phyloP scores from a whole-genome alignment of 2,329 filamentous ascomycete species.

The Penicillium expansum region DNA sequence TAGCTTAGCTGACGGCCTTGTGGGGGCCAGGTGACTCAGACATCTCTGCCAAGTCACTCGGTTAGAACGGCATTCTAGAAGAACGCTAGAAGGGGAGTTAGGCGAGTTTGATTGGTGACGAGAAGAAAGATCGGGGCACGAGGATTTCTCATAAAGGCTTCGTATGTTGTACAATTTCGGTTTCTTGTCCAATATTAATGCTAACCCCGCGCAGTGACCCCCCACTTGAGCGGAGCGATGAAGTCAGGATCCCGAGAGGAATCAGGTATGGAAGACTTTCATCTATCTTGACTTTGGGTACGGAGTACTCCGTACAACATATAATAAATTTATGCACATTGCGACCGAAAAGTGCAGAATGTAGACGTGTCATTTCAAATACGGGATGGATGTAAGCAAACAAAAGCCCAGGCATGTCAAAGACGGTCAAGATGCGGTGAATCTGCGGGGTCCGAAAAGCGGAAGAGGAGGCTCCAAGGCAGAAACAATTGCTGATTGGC shows the following conservation, averaged over 20 bases:
- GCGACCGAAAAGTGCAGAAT: neutral
- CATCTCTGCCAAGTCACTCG: slow-evolving; percentile 2
- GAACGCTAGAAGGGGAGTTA: slow-evolving; percentile 22
- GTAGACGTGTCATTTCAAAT: neutral
- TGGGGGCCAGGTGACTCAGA: slow-evolving; percentile 5
- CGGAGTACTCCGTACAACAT: too few species aligned
- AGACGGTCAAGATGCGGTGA: slow-evolving; percentile 18
- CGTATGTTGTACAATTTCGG: slow-evolving; percentile 1
- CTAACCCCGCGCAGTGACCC: neutral
- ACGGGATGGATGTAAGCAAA: neutral
- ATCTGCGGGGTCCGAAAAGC: slow-evolving; percentile 17
- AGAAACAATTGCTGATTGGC: slow-evolving; percentile 18
- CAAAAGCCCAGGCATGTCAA: slow-evolving; percentile 7
- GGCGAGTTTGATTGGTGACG: slow-evolving; percentile 9
- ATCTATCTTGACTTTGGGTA: neutral
- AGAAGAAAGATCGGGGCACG: neutral
- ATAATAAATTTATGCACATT: neutral
- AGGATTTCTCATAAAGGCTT: neutral
- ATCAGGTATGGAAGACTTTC: neutral
- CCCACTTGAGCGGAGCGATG: slow-evolving; percentile 1
- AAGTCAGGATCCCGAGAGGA: neutral
- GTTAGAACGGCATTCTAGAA: slow-evolving; percentile 25
- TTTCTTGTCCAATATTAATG: neutral
- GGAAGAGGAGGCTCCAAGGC: slow-evolving; percentile 22
- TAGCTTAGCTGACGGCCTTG: slow-evolving; percentile 6